Percentiles rank a stretch among this genome's conserved stretches.
phyloP scores from a whole-genome alignment of 495 filamentous ascomycete species.

The Tuber microsphaerosporum region DNA sequence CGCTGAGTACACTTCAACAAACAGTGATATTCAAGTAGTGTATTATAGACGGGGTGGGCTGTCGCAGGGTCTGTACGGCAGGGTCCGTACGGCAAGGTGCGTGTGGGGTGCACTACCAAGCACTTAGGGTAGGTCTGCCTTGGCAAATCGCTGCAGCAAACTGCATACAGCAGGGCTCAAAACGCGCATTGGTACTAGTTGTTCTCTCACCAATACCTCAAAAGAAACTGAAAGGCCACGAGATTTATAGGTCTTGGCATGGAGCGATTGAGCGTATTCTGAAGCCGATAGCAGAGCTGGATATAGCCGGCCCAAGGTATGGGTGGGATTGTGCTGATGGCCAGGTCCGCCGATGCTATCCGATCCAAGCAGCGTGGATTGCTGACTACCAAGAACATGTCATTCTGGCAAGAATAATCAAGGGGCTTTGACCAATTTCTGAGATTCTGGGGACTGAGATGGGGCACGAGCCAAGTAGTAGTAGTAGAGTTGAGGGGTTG shows the following conservation, averaged over 20 bases:
- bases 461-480: not conserved
- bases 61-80: too few relatives aligned
- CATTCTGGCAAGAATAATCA: not conserved
- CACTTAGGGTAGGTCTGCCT: too few relatives aligned
- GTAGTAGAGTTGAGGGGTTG: too few relatives aligned
- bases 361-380: constrained; percentile 3
- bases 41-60: too few relatives aligned
- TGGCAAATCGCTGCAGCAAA: too few relatives aligned
- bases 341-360: too few relatives aligned
- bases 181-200: not conserved
- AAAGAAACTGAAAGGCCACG: not conserved
- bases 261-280: not conserved
- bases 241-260: not conserved
- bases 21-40: too few relatives aligned
- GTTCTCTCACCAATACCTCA: not conserved
- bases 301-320: not conserved
- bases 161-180: not conserved
- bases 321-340: not conserved
- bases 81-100: too few relatives aligned
- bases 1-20: too few relatives aligned
- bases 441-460: not conserved
- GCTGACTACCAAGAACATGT: constrained; percentile 8
- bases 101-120: too few relatives aligned
- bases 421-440: not conserved
- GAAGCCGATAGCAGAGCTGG: not conserved